These are phyloP conservation scores for Pseudogymnoascus sp. DNA, from an alignment of 2,329 filamentous ascomycete genomes.

Conservation along the genomic window DNA sequence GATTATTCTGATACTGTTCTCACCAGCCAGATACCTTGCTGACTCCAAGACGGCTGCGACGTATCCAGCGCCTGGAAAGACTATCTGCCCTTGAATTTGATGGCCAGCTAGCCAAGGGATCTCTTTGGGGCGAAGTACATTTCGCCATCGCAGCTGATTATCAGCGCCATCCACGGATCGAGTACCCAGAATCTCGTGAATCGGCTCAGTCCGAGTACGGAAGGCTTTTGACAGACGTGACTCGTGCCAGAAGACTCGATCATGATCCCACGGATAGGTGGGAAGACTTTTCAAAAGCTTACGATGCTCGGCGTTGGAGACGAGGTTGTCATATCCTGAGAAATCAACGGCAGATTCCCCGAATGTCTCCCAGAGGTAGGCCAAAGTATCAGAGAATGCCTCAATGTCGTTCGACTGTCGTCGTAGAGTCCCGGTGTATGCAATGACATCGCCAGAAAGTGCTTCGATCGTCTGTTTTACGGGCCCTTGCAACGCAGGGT, in stretches of 20 bases:
- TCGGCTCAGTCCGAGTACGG: slow-evolving; percentile 36
- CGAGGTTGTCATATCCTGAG: slow-evolving; percentile 11
- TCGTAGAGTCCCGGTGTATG: slow-evolving; percentile 10
- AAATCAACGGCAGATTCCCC: slow-evolving; percentile 15
- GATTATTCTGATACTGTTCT: slow-evolving; percentile 30
- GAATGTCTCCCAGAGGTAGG: slow-evolving; percentile 8
- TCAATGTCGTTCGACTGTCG: slow-evolving; percentile 14
- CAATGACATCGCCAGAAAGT: slow-evolving; percentile 20
- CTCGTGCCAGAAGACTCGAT: slow-evolving; percentile 44
- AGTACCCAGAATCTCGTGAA: slow-evolving; percentile 42
- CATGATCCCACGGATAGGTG: slow-evolving; percentile 46
- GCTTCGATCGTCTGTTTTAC: slow-evolving; percentile 23
- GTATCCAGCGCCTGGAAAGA: slow-evolving; percentile 46
- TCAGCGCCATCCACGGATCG: slow-evolving; percentile 16
- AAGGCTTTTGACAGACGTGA: slow-evolving; percentile 38
- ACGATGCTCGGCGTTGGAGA: slow-evolving; percentile 28
- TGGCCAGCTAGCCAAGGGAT: slow-evolving; percentile 47
- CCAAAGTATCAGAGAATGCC: slow-evolving; percentile 16
- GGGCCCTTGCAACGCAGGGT: slow-evolving; percentile 31
- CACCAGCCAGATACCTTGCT: neutral
- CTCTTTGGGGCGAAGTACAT: slow-evolving; percentile 29
- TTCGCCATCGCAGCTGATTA: slow-evolving; percentile 23
- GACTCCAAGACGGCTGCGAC: slow-evolving; percentile 42
- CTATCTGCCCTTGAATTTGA: slow-evolving; percentile 40
- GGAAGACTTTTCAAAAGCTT: slow-evolving; percentile 34